Evolutionary conservation across 2,329 filamentous ascomycete genomes (phyloP), one percentile per base, ranked within the genome.

Genomic region (Pseudopyrenochaeta lycopersici): DNA sequence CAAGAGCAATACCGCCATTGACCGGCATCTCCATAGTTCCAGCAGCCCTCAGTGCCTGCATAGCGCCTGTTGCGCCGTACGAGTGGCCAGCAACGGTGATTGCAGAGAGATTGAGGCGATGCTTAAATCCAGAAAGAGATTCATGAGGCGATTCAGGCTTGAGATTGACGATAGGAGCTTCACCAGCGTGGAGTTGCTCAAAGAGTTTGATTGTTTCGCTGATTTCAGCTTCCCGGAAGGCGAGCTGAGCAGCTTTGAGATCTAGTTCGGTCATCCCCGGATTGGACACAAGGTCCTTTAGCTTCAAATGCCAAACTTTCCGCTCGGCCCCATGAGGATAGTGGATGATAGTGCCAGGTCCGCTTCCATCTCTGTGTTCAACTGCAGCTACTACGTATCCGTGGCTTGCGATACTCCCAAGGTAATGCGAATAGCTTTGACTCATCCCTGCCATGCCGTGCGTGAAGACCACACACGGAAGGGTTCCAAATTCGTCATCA

Each of bases 61-160:
- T 76, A 0, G 85, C 86, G 2, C 84, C 81, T 0, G 88, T 89
- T 1, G 86, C 87, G 43, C 88, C 88, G 73, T 87, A 89, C 0
- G 85, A 88, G 67, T 90, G 87, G 0, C 87, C 87, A 3, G 78
- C 83, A 7, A 89, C 78, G 40, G 85, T 80, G 60, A 88, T 79
- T 31, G 82, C 78, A 27, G 80, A 74, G 40, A 82, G 76, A 67
- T 88, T 81, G 6, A 90, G 79, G 9, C 85, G 80, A 49, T 75
- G 73, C 31, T 77, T 69, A 80, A 86, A 90, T 14, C 74, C 72
- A 2, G 75, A 62, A 1, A 78, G 56, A 75, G 73, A 18, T 62
- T 64, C 39, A 80, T 84, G 68, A 83, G 84, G 31, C 57, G 65
- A 58, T 79, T 81, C 9, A 79, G 73, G 74, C 83, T 88, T 67